These are phyloP conservation scores for Ballota nigra DNA, from an alignment of 257 asterid species.

Conservation along the genomic window DNA sequence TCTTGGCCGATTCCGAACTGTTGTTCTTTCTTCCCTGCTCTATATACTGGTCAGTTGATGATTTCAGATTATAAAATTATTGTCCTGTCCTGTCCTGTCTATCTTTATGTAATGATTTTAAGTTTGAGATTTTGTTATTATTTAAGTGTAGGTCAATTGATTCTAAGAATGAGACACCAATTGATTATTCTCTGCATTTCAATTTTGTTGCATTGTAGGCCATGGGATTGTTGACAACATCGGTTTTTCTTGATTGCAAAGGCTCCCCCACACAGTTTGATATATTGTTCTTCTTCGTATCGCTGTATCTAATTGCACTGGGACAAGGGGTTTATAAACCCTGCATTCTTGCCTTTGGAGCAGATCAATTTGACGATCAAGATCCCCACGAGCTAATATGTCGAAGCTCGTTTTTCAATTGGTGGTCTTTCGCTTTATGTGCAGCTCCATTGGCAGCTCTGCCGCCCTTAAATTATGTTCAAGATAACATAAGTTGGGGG, in stretches of 20 bases:
- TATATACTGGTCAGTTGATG: slow-evolving; percentile 34
- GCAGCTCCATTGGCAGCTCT: slow-evolving; percentile 41
- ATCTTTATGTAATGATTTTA: too few relatives aligned
- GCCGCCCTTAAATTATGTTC: slow-evolving; percentile 42
- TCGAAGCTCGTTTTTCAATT: slow-evolving; percentile 50
- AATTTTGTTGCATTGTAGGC: slow-evolving; percentile 26
- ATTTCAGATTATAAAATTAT: too few relatives aligned
- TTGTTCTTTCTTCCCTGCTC: slow-evolving; percentile 38
- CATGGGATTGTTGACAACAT: slow-evolving; percentile 40
- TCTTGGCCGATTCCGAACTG: slow-evolving; percentile 43
- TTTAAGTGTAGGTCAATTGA: too few relatives aligned
- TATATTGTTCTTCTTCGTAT: slow-evolving; percentile 34
- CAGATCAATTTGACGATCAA: slow-evolving; percentile 47
- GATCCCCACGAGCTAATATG: slow-evolving; percentile 38
- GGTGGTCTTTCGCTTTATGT: slow-evolving; percentile 42
- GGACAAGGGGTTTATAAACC: slow-evolving; percentile 46
- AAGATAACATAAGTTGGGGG: slow-evolving; percentile 51
- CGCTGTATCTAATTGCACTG: slow-evolving; percentile 39
- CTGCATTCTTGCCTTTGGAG: slow-evolving; percentile 52
- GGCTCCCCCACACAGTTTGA: slow-evolving; percentile 26
- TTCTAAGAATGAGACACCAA: background rate
- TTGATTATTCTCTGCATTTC: background rate
- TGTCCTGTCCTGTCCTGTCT: too few relatives aligned
- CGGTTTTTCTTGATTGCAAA: slow-evolving; percentile 28
- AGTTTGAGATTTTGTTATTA: too few relatives aligned